Evolutionary conservation across 805 yeast species (phyloP).

Genomic region (Zygoascus tannicola): DNA sequence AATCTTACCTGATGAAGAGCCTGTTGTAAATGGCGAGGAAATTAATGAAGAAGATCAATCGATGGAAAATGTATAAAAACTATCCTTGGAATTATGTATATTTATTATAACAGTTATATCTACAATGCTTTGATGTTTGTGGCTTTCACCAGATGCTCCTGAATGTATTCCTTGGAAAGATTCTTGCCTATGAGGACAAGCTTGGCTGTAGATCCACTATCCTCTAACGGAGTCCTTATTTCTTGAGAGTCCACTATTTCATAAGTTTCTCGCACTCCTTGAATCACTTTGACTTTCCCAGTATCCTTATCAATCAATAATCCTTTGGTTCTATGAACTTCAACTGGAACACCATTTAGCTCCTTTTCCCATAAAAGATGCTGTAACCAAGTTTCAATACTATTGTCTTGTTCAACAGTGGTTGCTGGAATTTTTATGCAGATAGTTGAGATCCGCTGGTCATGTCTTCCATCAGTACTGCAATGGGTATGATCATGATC

Average conservation of each 20-base stretch:
- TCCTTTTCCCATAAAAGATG: slow-evolving; percentile 63
- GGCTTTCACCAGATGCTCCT: slow-evolving; percentile 4
- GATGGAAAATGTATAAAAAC: neutral
- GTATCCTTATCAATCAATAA: slow-evolving; percentile 38
- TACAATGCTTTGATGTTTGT: neutral
- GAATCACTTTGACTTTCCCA: slow-evolving; percentile 50
- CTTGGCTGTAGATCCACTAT: slow-evolving; percentile 37
- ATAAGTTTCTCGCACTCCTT: slow-evolving; percentile 89
- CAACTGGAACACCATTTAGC: slow-evolving; percentile 39
- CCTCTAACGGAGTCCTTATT: slow-evolving; percentile 22
- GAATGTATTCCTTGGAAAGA: slow-evolving; percentile 28
- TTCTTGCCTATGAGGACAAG: slow-evolving; percentile 71
- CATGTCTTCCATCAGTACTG: slow-evolving; percentile 8
- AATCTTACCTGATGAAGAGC: slow-evolving; percentile 13
- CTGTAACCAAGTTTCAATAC: slow-evolving; percentile 59
- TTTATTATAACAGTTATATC: no score
- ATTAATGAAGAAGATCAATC: neutral
- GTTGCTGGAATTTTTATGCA: slow-evolving; percentile 39
- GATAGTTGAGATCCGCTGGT: slow-evolving; percentile 41
- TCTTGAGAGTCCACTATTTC: slow-evolving; percentile 49
- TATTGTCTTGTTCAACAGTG: slow-evolving; percentile 31
- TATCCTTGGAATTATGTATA: neutral
- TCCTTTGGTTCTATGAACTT: slow-evolving; percentile 80
- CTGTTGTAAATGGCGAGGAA: slow-evolving; percentile 37
- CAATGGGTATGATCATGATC: neutral